Evolutionary conservation across 2,329 filamentous ascomycete genomes (phyloP).

Genomic region (Monosporascus ibericus): DNA sequence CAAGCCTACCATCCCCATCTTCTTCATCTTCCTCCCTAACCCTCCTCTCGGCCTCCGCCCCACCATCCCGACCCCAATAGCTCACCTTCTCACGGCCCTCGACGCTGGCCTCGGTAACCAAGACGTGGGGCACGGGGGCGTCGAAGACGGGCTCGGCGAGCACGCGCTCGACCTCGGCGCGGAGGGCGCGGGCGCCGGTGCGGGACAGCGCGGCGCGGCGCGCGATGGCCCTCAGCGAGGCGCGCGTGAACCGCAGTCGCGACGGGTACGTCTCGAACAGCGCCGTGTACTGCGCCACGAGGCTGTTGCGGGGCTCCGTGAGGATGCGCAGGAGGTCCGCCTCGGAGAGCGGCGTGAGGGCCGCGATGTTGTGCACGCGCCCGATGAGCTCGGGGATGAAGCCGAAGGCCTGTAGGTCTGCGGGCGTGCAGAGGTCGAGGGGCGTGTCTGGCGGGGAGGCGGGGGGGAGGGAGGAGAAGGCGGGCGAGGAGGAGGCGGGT

Average conservation of each 20-base stretch:
- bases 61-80: constrained; percentile 65
- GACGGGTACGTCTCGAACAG: constrained; percentile 78
- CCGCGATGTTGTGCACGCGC: constrained; percentile 85
- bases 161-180: constrained; percentile 75
- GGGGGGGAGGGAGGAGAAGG: constrained; percentile 64
- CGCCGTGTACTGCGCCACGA: constrained; percentile 82
- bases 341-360: constrained; percentile 68
- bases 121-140: constrained; percentile 67
- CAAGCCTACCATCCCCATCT: constrained; percentile 7
- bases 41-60: constrained; percentile 62
- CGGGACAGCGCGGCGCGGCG: constrained; percentile 51
- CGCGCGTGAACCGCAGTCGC: constrained; percentile 75
- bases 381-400: constrained; percentile 95
- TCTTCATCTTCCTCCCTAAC: constrained; percentile 56
- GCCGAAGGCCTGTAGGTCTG: constrained; percentile 76
- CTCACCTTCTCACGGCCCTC: constrained; percentile 52
- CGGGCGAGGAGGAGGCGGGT: constrained; percentile 47
- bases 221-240: constrained; percentile 76
- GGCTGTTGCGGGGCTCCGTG: constrained; percentile 83
- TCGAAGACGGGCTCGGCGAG: constrained; percentile 78
- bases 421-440: constrained; percentile 67
- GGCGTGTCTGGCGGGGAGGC: constrained; percentile 61
- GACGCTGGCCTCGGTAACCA: constrained; percentile 66
- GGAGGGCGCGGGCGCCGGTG: constrained; percentile 74
- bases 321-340: constrained; percentile 75